Conservation (phyloP, 306 rosid genomes). For the Prunus padus region DNA sequence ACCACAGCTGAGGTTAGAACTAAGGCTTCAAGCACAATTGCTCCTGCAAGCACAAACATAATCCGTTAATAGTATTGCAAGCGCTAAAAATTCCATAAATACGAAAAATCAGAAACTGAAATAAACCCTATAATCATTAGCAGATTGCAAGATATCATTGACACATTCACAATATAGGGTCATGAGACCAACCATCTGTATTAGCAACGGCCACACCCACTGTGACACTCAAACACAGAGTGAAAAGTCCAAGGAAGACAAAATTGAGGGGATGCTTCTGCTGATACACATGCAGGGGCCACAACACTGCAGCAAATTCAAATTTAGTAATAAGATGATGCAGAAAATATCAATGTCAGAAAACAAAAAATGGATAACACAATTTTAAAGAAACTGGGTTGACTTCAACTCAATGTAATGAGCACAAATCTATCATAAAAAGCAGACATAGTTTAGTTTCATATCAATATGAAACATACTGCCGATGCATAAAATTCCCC, state of each 20-base stretch:
- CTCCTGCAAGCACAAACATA: conserved; percentile 53
- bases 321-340: not conserved
- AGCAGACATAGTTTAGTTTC: not conserved
- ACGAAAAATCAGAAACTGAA: not conserved
- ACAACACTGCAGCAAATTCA: conserved; percentile 55
- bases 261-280: conserved; percentile 86
- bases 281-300: conserved; percentile 79
- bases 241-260: conserved; percentile 83
- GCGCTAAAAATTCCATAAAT: not conserved
- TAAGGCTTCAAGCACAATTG: conserved; percentile 91
- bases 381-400: not conserved
- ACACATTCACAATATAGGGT: not conserved
- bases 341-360: not conserved
- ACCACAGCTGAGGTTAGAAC: conserved; percentile 86
- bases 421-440: not conserved
- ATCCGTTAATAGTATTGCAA: not conserved
- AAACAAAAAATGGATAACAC: not conserved
- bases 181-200: conserved; percentile 57
- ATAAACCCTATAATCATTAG: not conserved
- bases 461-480: not conserved
- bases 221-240: conserved; percentile 70
- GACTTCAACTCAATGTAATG: not conserved
- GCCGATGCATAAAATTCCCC: not conserved
- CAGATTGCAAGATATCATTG: not conserved
- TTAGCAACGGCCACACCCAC: conserved; percentile 83